Evolutionary conservation across 768 basidiomycete species (phyloP).

Genomic region (Leccinum arenicola): DNA sequence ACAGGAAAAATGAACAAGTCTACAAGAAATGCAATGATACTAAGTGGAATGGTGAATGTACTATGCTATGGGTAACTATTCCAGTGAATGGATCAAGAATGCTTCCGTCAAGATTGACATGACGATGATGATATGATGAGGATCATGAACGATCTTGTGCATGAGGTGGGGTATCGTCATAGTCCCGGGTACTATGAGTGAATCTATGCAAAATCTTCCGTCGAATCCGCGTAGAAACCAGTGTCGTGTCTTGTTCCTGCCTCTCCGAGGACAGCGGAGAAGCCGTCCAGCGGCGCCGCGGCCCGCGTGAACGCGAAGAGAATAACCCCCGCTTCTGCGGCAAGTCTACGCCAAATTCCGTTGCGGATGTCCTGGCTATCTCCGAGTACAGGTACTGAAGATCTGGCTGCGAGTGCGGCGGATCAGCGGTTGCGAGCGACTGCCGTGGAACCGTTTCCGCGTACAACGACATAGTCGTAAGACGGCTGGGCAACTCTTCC

Average conservation of each 20-base stretch:
- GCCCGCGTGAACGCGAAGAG: constrained; percentile 13
- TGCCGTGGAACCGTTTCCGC: constrained; percentile 11
- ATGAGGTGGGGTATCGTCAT: constrained; percentile 6
- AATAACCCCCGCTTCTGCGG: constrained; percentile 12
- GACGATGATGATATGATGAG: constrained; percentile 2
- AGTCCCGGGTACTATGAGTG: constrained; percentile 18
- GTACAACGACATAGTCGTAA: constrained; percentile 27
- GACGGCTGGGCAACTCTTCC: constrained; percentile 25
- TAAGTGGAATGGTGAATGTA: constrained; percentile 5
- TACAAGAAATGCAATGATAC: constrained; percentile 16
- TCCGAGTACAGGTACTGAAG: constrained; percentile 24
- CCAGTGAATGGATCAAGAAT: constrained; percentile 14
- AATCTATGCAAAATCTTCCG: constrained; percentile 37
- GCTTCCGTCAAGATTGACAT: constrained; percentile 9
- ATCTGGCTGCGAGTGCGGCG: constrained; percentile 33
- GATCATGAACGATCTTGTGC: constrained; percentile 10
- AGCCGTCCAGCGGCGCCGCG: constrained; percentile 23
- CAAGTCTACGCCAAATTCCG: constrained; percentile 25
- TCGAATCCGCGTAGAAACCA: constrained; percentile 23
- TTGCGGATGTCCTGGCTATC: constrained; percentile 8
- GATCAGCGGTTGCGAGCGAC: constrained; percentile 12
- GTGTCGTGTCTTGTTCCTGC: constrained; percentile 15
- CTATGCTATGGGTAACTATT: constrained; percentile 4
- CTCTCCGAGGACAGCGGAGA: constrained; percentile 12
- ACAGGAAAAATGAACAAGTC: constrained; percentile 4